phyloP scores from a whole-genome alignment of 495 filamentous ascomycete species.

The Tetracladium marchalianum region DNA sequence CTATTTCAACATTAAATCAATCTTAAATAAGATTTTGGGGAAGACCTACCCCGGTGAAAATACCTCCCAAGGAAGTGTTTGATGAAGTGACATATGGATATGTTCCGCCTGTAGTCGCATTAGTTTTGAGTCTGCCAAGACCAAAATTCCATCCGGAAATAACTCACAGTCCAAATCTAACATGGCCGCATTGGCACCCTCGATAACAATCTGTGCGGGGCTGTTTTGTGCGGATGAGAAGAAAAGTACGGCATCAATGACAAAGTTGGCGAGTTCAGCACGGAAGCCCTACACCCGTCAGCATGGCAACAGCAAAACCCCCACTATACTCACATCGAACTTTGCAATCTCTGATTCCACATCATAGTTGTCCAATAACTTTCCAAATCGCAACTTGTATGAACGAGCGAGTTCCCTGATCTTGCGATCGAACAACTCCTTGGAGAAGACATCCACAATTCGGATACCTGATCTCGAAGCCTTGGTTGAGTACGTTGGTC shows the following conservation, averaged over 20 bases:
- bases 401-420: slow-evolving; percentile 53
- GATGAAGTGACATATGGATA: slow-evolving; percentile 83
- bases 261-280: slow-evolving; percentile 51
- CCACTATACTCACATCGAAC: slow-evolving; percentile 3
- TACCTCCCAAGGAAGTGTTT: slow-evolving; percentile 65
- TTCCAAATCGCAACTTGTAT: slow-evolving; percentile 66
- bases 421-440: slow-evolving; percentile 62
- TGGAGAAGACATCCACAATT: slow-evolving; percentile 66
- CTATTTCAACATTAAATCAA: neutral
- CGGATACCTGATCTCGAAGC: slow-evolving; percentile 65
- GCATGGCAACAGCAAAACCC: slow-evolving; percentile 1
- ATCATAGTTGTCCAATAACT: slow-evolving; percentile 56
- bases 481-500: slow-evolving; percentile 77
- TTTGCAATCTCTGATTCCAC: slow-evolving; percentile 66
- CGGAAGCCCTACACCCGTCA: slow-evolving; percentile 46
- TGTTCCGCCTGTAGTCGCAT: slow-evolving; percentile 39
- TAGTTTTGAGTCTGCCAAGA: neutral
- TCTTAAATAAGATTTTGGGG: slow-evolving; percentile 9
- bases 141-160: neutral
- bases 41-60: slow-evolving; percentile 33
- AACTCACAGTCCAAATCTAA: slow-evolving; percentile 48
- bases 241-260: slow-evolving; percentile 58
- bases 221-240: slow-evolving; percentile 45
- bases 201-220: slow-evolving; percentile 62
- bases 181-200: slow-evolving; percentile 86